These are phyloP conservation scores for Discostella stelligera DNA, from an alignment of 352 stramenopile species.

Conservation along the genomic window DNA sequence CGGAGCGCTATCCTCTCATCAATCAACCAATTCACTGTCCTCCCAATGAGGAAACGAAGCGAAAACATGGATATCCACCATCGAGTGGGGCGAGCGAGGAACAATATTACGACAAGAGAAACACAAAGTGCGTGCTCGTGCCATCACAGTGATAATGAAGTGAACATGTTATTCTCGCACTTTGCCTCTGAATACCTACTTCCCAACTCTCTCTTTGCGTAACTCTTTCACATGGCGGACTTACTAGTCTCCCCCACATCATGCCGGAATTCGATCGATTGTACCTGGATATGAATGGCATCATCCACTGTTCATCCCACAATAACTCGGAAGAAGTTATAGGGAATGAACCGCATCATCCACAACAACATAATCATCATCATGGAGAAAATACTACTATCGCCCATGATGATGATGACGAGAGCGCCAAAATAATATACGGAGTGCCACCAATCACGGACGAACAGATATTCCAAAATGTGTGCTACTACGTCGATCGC, in stretches of 20 bases:
- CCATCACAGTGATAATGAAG: no score
- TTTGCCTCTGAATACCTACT: not conserved
- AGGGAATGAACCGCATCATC: slow-evolving; percentile 41
- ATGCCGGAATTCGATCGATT: slow-evolving; percentile 90
- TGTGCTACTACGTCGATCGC: slow-evolving; percentile 93
- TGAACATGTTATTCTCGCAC: slow-evolving; percentile 13
- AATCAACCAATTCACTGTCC: slow-evolving; percentile 85
- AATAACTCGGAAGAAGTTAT: slow-evolving; percentile 90
- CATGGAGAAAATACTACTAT: no score
- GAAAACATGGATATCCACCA: slow-evolving; percentile 32
- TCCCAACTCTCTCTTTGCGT: slow-evolving; percentile 7
- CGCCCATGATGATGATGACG: no score
- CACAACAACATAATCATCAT: no score
- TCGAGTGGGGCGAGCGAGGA: slow-evolving; percentile 13
- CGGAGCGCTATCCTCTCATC: slow-evolving; percentile 96
- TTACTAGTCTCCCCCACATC: slow-evolving; percentile 45
- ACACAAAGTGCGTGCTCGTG: slow-evolving; percentile 30
- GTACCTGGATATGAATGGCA: slow-evolving; percentile 99
- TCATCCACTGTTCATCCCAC: slow-evolving; percentile 95
- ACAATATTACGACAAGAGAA: slow-evolving; percentile 22
- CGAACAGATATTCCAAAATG: slow-evolving; percentile 97
- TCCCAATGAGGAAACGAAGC: slow-evolving; percentile 64
- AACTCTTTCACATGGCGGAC: no score
- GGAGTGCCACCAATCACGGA: slow-evolving; percentile 89
- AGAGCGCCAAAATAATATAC: no score